phyloP scores from a whole-genome alignment of 2,329 filamentous ascomycete genomes.

The Fusarium proliferatum region DNA sequence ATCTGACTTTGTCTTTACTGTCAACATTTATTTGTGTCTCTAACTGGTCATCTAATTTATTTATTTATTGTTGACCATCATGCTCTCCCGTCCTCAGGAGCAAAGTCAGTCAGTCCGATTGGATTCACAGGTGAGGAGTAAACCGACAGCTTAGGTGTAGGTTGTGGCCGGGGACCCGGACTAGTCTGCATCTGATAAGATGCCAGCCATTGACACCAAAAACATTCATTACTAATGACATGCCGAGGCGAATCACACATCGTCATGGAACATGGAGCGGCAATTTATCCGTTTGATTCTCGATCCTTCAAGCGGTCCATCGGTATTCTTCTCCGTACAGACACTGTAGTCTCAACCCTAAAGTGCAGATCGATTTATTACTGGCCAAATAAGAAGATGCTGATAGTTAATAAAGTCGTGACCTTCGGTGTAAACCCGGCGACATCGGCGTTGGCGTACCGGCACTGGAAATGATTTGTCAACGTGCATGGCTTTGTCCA shows the following conservation, averaged over 20 bases:
- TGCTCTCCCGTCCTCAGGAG: not conserved
- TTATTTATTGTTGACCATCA: rapidly evolving
- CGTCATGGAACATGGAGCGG: constrained; percentile 10
- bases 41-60: not conserved
- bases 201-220: constrained; percentile 16
- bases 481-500: constrained; percentile 15
- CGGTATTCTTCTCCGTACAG: constrained; percentile 22
- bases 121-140: constrained; percentile 1
- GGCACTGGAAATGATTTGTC: not conserved
- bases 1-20: not conserved
- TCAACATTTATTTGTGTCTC: too few species aligned
- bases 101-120: not conserved
- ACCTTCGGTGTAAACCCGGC: constrained; percentile 17
- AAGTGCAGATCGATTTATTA: constrained; percentile 20
- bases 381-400: constrained; percentile 32
- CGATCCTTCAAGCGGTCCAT: not conserved
- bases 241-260: constrained; percentile 27
- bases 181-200: constrained; percentile 41
- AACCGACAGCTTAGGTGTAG: constrained; percentile 5
- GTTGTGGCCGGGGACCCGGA: constrained; percentile 11
- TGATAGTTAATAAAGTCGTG: constrained; percentile 28
- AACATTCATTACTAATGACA: constrained; percentile 30
- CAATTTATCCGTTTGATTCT: constrained; percentile 8
- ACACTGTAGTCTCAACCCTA: constrained; percentile 13
- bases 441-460: constrained; percentile 17